Conservation (phyloP, 2,329 filamentous ascomycete species). For the Fusarium tricinctum region DNA sequence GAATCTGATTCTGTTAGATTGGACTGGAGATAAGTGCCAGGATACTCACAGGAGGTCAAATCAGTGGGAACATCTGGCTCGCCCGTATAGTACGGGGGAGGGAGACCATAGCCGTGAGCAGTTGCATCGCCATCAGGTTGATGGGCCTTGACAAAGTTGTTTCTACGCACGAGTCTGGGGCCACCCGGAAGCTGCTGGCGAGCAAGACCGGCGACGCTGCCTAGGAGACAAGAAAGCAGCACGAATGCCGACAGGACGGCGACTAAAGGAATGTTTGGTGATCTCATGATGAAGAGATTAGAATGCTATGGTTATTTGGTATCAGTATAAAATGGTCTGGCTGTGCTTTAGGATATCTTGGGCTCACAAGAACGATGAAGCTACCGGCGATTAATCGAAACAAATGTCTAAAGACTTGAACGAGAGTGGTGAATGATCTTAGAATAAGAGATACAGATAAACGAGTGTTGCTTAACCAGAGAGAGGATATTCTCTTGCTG, state of each 20-base stretch:
- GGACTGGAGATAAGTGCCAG: too few species aligned
- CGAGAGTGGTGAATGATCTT: slow-evolving; percentile 15
- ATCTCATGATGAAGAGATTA: slow-evolving; percentile 56
- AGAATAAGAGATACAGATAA: slow-evolving; percentile 24
- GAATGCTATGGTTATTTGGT: slow-evolving; percentile 8
- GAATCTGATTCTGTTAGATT: slow-evolving; percentile 35
- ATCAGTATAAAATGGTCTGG: slow-evolving; percentile 12
- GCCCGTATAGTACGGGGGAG: slow-evolving; percentile 46
- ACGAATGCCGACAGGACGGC: slow-evolving; percentile 53
- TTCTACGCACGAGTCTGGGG: slow-evolving; percentile 13
- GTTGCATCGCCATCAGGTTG: slow-evolving; percentile 22
- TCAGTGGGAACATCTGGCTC: slow-evolving; percentile 11
- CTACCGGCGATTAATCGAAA: slow-evolving; percentile 5
- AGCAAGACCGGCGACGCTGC: slow-evolving; percentile 20
- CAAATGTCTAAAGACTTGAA: slow-evolving; percentile 3
- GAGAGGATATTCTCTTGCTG: slow-evolving; percentile 12
- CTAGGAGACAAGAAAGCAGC: slow-evolving; percentile 41
- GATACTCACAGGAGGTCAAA: slow-evolving; percentile 30
- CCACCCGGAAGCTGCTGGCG: slow-evolving; percentile 4
- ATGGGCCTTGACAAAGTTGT: slow-evolving; percentile 25
- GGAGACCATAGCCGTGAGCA: slow-evolving; percentile 39
- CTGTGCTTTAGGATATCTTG: background rate
- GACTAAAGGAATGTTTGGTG: slow-evolving; percentile 48
- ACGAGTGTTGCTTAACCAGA: slow-evolving; percentile 20
- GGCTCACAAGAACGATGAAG: slow-evolving; percentile 7